Base-by-base conservation (phyloP, 148 eudicot genomes). In the Silene uniflora region DNA sequence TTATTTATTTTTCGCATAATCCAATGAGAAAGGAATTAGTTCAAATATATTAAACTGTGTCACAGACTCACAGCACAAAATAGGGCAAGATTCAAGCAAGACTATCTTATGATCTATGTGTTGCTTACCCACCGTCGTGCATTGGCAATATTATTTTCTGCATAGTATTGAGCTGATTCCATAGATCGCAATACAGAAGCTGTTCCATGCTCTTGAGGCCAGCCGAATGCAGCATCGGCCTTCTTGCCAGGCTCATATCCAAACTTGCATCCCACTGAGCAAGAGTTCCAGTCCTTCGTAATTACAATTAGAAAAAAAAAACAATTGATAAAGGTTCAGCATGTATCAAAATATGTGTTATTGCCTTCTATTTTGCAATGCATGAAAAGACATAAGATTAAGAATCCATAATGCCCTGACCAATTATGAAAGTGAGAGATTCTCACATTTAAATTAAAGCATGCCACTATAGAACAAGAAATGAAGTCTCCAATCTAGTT, bases 101-200 rank as follows among this genome's bases (percentile, higher is more conserved):
- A 11, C 44, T 8, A 66, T 66, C 32, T 17, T 60, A 56, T 69
- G 25, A 42, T 39, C 25, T 17, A 18, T 61, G 16, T 69, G 47
- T 18, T 44, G 13, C 93, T 90, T 93, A 90, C 97, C 95, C 88
- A 94, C 98, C 98, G 85, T 90, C 98, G 80, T 81, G 98, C 98
- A 74, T 71, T 58, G 73, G 68, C 91, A 64, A 94, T 58, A 76
- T 88, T 87, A 83, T 94, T 91, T 75, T 94, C 97, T 7, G 89
- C 69, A 77, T 91, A 94, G 80, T 94, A 94, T 42, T 91, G 88
- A 72, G 98, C 75, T 58, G 98, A 88, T 81, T 94, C 98, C 98
- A 94, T 94, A 16, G 98, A 94, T 52, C 98, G 88, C 76, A 85
- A 86, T 73, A 94, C 88, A 71, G 85, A 49, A 24, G 86, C 79